Conservation (phyloP, 2,329 filamentous ascomycete species). For the Sporothrix humicola region DNA sequence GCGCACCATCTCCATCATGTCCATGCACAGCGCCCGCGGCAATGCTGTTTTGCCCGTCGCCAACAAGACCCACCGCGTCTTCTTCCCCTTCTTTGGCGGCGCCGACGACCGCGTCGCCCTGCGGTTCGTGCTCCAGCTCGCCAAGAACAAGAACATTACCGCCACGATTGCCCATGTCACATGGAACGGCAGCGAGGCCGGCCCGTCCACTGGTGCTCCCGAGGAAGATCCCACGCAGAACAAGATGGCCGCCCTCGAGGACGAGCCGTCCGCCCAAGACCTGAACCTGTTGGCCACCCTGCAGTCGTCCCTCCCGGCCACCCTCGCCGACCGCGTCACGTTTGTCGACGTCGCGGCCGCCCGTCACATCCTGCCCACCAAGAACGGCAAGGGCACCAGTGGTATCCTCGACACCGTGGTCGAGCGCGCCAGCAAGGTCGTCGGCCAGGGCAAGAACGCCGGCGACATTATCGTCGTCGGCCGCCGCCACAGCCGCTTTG, state of each 20-base stretch:
- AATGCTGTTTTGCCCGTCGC: conserved; percentile 62
- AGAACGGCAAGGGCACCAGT: conserved; percentile 44
- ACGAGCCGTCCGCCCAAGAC: conserved; percentile 46
- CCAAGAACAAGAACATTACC: conserved; percentile 77
- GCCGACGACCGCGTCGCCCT: conserved; percentile 81
- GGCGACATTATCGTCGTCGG: conserved; percentile 75
- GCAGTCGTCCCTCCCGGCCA: conserved; percentile 45
- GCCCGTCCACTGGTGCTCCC: not conserved
- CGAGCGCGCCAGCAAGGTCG: conserved; percentile 61
- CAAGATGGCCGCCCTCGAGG: conserved; percentile 37
- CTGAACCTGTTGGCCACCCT: conserved; percentile 46
- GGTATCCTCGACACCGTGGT: conserved; percentile 54
- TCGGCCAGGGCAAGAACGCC: conserved; percentile 66
- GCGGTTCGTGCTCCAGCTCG: conserved; percentile 81
- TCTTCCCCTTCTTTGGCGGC: conserved; percentile 85
- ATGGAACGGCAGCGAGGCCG: conserved; percentile 35
- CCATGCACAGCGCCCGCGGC: conserved; percentile 65
- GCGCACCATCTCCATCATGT: conserved; percentile 61
- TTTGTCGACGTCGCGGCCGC: conserved; percentile 58
- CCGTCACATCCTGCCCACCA: too few relatives aligned
- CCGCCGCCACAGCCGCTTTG: conserved; percentile 51
- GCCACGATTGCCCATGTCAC: conserved; percentile 73
- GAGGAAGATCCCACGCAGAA: conserved; percentile 29
- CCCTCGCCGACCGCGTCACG: conserved; percentile 45
- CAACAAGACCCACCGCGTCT: conserved; percentile 79